A percentile compares a stretch with the other conserved stretches of the same genome.
phyloP scores from a whole-genome alignment of 1,284 basidiomycete genomes.

The Tilletia caries region DNA sequence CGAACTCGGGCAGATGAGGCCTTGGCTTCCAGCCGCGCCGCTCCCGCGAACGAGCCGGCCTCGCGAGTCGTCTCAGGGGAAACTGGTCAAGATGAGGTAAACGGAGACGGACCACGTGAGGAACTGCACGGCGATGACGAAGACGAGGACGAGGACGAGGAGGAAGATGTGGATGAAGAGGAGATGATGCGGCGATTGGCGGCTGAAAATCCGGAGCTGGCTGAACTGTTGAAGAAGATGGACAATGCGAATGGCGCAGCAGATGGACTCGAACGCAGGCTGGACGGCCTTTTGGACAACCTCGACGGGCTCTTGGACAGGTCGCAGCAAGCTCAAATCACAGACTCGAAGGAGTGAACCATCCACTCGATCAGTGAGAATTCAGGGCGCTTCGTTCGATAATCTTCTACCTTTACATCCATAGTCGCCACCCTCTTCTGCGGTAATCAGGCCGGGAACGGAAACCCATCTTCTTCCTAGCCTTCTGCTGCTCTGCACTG shows the following conservation, averaged over 20 bases:
- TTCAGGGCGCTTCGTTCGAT: no score
- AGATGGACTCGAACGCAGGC: conserved; percentile 28
- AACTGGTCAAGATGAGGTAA: not conserved
- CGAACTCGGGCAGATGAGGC: not conserved
- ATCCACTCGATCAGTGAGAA: no score
- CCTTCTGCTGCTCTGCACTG: no score
- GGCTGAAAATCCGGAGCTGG: conserved; percentile 16
- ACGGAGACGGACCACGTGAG: no score
- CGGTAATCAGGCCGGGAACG: no score
- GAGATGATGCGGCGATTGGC: not conserved
- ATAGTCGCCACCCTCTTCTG: no score
- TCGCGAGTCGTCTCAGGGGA: conserved; percentile 7
- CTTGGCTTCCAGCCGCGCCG: not conserved
- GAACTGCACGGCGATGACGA: conserved; percentile 33
- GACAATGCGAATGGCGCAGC: conserved; percentile 29
- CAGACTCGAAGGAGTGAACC: no score
- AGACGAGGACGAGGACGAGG: conserved; percentile 23
- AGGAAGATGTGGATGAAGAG: conserved; percentile 19
- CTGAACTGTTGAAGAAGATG: conserved; percentile 22
- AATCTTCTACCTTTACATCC: no score
- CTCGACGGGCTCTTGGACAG: conserved; percentile 24
- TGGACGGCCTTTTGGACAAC: conserved; percentile 26
- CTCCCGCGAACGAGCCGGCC: conserved; percentile 20
- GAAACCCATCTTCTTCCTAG: no score
- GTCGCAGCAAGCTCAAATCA: no score